Base-by-base conservation (phyloP, 2,329 filamentous ascomycete genomes). In the Macrophomina tecta region DNA sequence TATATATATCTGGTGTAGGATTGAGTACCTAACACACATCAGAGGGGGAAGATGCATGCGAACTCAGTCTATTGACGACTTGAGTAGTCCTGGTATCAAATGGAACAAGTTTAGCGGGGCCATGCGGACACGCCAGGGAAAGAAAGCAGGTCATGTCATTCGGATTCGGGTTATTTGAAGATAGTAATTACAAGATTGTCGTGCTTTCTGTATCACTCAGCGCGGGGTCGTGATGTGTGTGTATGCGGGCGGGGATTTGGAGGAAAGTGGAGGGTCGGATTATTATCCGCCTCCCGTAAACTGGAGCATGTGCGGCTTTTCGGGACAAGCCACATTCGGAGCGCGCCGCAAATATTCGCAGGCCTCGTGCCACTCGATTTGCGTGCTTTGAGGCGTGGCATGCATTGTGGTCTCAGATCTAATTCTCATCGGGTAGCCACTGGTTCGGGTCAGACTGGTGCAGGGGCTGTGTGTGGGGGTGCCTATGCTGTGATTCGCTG, bases 131-230 rank as follows among this genome's bases (percentile, higher is more conserved):
- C 16, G 32, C 16, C 34, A 55, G 34, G 18, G n/a, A n/a, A 49
- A 16, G 42, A 30, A 62, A 49, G 45, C 6, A n/a, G 45, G 11
- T 62, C 58, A 62, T 62, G 45, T 16, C 45, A 62, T 49, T 62
- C 18, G n/a, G 7, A 28, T 11, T 62, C 9, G 5, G 42, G n/a
- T 38, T 62, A 51, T 55, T 55, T 62, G 45, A 28, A 48, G 45
- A 36, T 61, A 61, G 58, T 62, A 62, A 62, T 62, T 62, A 62
- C 58, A 62, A 49, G 45, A 49, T 28, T 28, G 16, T 49, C 58
- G 32, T 62, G 30, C 38, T 62, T 23, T 49, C 58, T 45, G 45
- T 62, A 49, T 62, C 32, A 16, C 42, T 62, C 58, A 62, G 46
- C 18, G 34, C 51, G 56, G 56, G 58, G n/a, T 49, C 58, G 58